A percentile compares a stretch with the other conserved stretches of the same genome.
phyloP scores from a whole-genome alignment of 1,139 yeast genomes.

The Geotrichum histeridarum region DNA sequence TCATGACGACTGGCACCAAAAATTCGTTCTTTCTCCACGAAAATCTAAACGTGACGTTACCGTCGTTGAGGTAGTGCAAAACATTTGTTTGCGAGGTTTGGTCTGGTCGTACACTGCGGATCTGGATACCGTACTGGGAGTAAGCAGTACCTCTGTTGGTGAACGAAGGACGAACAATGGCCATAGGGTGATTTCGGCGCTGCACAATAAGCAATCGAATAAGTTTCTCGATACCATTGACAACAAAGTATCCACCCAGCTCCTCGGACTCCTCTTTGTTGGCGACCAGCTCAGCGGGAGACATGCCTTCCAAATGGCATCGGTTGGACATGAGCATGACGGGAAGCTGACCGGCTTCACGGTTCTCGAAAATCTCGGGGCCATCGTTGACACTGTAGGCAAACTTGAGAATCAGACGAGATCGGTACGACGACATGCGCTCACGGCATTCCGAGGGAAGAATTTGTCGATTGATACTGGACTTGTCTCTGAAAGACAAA shows the following conservation, averaged over 20 bases:
- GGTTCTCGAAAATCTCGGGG: constrained; percentile 62
- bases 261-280: constrained; percentile 91
- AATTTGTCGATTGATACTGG: constrained; percentile 74
- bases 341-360: constrained; percentile 92
- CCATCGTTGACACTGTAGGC: constrained; percentile 86
- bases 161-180: constrained; percentile 90
- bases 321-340: constrained; percentile 84
- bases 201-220: constrained; percentile 97
- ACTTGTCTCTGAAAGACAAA: constrained; percentile 67
- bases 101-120: constrained; percentile 91
- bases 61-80: constrained; percentile 89
- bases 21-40: constrained; percentile 97
- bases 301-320: constrained; percentile 79
- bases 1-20: constrained; percentile 87
- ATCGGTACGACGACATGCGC: constrained; percentile 50
- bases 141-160: constrained; percentile 90
- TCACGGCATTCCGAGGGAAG: constrained; percentile 85
- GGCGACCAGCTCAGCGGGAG: constrained; percentile 75
- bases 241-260: constrained; percentile 91
- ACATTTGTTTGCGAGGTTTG: constrained; percentile 97
- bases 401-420: constrained; percentile 66
- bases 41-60: constrained; percentile 92
- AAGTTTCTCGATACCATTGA: constrained; percentile 93
- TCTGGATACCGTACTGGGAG: constrained; percentile 86
- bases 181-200: constrained; percentile 97